Conservation (phyloP, 83 land plant genomes). For the Thuja plicata region DNA sequence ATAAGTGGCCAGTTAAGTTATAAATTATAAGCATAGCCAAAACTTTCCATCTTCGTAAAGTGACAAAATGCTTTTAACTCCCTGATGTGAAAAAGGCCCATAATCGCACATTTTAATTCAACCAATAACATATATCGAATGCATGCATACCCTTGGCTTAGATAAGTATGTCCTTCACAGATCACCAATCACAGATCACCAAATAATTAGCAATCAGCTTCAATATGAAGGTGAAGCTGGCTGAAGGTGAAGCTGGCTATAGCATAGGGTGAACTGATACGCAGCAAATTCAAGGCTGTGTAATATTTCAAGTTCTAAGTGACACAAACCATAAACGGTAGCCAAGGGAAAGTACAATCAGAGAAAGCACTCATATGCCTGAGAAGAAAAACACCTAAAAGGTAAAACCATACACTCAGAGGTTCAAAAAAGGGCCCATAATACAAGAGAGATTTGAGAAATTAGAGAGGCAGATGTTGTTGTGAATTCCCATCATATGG, state of each 20-base stretch:
- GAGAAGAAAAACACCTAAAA: neutral
- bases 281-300: neutral
- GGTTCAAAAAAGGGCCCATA: neutral
- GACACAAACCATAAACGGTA: neutral
- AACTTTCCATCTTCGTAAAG: neutral
- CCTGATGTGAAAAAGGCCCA: neutral
- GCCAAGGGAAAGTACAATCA: neutral
- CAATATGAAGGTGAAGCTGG: neutral
- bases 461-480: too few relatives aligned
- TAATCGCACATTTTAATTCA: neutral
- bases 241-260: neutral
- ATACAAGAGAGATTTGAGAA: neutral
- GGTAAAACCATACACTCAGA: neutral
- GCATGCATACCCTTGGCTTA: neutral
- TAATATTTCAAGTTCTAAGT: neutral
- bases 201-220: neutral
- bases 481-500: too few relatives aligned
- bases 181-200: neutral
- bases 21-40: neutral
- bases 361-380: neutral
- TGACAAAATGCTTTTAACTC: neutral
- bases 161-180: neutral
- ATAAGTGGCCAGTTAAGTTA: neutral
- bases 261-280: neutral
- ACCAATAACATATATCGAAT: neutral